Percentiles rank a stretch among this genome's conserved stretches.
These are phyloP conservation scores for Aspergillus leporis DNA, from an alignment of 495 filamentous ascomycete genomes.

Conservation along the genomic window DNA sequence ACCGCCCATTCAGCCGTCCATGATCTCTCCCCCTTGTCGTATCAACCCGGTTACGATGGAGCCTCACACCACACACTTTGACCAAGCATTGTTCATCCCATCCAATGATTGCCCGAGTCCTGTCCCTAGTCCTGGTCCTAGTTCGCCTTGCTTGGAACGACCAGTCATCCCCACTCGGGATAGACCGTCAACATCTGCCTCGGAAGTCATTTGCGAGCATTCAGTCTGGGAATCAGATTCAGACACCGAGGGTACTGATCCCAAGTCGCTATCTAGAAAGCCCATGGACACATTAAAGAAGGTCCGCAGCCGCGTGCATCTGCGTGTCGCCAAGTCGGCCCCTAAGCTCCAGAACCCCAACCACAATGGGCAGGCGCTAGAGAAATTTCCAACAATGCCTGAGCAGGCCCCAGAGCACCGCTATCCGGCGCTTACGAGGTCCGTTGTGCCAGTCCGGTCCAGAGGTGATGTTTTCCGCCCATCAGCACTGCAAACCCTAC, in stretches of 20 bases:
- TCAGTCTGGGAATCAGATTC: slow-evolving; percentile 53
- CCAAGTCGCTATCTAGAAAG: slow-evolving; percentile 40
- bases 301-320: slow-evolving; percentile 48
- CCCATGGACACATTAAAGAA: slow-evolving; percentile 49
- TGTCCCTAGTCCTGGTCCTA: slow-evolving; percentile 39
- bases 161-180: slow-evolving; percentile 40
- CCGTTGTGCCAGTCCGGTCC: slow-evolving; percentile 24
- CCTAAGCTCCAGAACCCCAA: slow-evolving; percentile 32
- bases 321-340: slow-evolving; percentile 46
- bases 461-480: slow-evolving; percentile 31
- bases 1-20: slow-evolving; percentile 40
- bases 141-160: slow-evolving; percentile 38
- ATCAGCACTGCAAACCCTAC: slow-evolving; percentile 35
- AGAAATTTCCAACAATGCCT: slow-evolving; percentile 38
- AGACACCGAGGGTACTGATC: slow-evolving; percentile 39
- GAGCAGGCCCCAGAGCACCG: slow-evolving; percentile 21
- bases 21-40: slow-evolving; percentile 45
- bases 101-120: slow-evolving; percentile 45
- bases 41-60: slow-evolving; percentile 48
- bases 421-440: slow-evolving; percentile 11
- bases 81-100: slow-evolving; percentile 48
- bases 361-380: slow-evolving; percentile 12
- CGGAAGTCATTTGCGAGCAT: slow-evolving; percentile 42
- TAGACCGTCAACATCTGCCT: slow-evolving; percentile 44
- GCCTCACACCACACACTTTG: slow-evolving; percentile 46